phyloP scores from a whole-genome alignment of 768 basidiomycete species.

The Leccinum rimulosum region DNA sequence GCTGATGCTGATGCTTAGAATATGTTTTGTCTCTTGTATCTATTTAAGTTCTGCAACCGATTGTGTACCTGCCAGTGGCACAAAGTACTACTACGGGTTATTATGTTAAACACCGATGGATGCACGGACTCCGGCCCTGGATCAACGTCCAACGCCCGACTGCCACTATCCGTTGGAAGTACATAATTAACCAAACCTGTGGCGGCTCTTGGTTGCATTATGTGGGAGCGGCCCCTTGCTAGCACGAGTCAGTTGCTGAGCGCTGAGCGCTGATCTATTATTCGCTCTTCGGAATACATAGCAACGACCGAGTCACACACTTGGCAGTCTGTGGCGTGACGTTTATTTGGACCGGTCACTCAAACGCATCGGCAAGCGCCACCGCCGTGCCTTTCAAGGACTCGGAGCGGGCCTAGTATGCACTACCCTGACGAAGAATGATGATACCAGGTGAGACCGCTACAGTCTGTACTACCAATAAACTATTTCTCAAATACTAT shows the following conservation, averaged over 20 bases:
- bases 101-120: background rate
- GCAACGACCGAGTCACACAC: background rate
- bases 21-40: background rate
- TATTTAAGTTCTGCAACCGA: background rate
- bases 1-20: conserved; percentile 19
- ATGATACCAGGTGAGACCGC: background rate
- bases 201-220: background rate
- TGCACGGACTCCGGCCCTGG: background rate
- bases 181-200: background rate
- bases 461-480: background rate
- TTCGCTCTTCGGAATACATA: background rate
- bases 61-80: background rate
- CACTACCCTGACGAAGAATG: background rate
- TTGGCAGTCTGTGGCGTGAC: background rate
- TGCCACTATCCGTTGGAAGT: background rate
- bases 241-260: background rate
- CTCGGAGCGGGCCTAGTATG: no score
- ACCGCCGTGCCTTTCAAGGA: background rate
- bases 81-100: background rate
- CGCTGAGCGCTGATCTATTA: no score
- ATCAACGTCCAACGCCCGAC: background rate
- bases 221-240: background rate
- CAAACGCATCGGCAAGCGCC: background rate
- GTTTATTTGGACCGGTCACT: background rate
- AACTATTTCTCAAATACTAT: background rate